Evolutionary conservation across 179 eudicot species (phyloP), one percentile per base, ranked within the genome.

Genomic region (Silene vulgaris): DNA sequence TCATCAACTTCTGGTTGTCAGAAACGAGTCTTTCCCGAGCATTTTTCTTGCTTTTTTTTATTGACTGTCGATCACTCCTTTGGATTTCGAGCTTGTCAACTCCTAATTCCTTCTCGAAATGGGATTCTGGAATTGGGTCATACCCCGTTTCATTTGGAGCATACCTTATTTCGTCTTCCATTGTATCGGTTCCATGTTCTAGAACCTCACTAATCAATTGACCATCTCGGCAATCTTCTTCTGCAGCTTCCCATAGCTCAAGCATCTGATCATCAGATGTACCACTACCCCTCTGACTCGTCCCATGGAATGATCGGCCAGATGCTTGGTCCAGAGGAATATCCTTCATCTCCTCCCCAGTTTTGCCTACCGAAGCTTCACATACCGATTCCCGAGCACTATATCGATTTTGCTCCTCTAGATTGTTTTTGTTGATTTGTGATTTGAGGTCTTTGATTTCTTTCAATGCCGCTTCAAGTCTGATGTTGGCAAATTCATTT

Each of bases 271-370:
- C 94, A 72, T 86, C 88, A 3, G 85, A 73, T 43, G 84, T 78
- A 43, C 72, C 82, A 72, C 71, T 84, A 64, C 82, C 84, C 80
- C 88, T 85, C 77, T 81, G 82, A 67, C 85, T 84, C 32, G 40
- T 63, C 61, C 84, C 78, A 30, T 30, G 71, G 21, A 74, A 64
- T 63, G 89, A 81, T 57, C 81, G 74, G 23, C 88, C 82, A 16
- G 98, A 89, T 67, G 80, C 86, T 21, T 86, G 88, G 84, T 95
- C 99, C 0, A 95, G 87, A 26, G 91, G 97, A 80, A 95, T 92
- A 75, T 95, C 99, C 83, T 92, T 95, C 88, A 89, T 90, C 69
- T 75, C 79, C 50, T 80, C 80, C 54, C 90, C 85, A 40, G 71
- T 84, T 70, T 74, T 83, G 43, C 68, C 79, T 76, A 86, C 93